Base-by-base conservation (phyloP, 352 stramenopile genomes). In the Pythium rhizo-oryzae region DNA sequence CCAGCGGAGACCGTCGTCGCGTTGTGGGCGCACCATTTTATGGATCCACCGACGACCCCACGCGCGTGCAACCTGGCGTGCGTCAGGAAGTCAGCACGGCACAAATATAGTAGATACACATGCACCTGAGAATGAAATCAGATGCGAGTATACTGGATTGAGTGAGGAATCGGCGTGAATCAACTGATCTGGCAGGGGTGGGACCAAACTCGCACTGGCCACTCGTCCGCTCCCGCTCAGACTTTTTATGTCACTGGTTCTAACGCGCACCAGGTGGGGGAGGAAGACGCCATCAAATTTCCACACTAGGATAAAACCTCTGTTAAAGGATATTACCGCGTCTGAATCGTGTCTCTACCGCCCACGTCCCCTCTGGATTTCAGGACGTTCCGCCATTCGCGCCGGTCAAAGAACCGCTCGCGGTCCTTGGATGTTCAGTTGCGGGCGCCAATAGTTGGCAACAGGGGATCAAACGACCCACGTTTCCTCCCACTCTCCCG, bases 371-470 rank as follows among this genome's bases (percentile, higher is more conserved):
- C 43, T 64, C 57, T 64, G 57, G 57, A 64, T 46, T 64, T 56
- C 43, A 30, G n/a, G 57, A 56, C 44, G 57, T 64, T 64, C 57
- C 57, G 8, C 28, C 57, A 56, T 55, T 55, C 28, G 57, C 19
- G n/a, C 50, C 24, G 57, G 55, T 64, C 57, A 64, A 64, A 44
- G 44, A 64, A 64, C 24, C 15, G 19, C 28, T 57, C 25, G 6
- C 50, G 2, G 15, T 60, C 8, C 28, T 16, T 16, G 56, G 57
- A 54, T 43, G 44, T 56, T 64, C 43, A 64, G 57, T 33, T 28
- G 43, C 19, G 12, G 56, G 55, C 37, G 33, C 56, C 37, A 50
- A 52, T 24, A n/a, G 49, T 55, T 24, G 21, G 18, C 21, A 24
- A 55, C 49, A 55, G 49, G 21, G 12, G 21, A 39, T 41, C 37